A percentile compares a stretch with the other conserved stretches of the same genome.
These are phyloP conservation scores for Starmerella powellii DNA, from an alignment of 805 yeast genomes.

Conservation along the genomic window DNA sequence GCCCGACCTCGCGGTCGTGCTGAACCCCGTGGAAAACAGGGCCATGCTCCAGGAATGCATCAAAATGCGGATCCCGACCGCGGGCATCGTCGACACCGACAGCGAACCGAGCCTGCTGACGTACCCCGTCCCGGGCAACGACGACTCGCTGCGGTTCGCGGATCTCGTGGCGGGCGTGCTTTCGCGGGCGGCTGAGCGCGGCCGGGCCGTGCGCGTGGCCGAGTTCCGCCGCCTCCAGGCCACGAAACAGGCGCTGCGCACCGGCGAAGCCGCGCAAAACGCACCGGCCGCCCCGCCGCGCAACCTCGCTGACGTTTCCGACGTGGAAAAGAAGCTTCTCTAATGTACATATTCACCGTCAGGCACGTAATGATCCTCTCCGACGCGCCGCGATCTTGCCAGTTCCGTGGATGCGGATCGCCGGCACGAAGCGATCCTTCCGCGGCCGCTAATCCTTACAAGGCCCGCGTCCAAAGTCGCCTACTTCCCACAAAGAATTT, in stretches of 20 bases:
- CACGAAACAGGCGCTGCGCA: slow-evolving; percentile 16
- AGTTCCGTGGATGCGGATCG: too few species aligned
- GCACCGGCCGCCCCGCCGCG: neutral
- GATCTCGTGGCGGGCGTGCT: slow-evolving; percentile 72
- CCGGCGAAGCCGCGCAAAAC: slow-evolving; percentile 14
- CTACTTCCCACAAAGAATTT: too few species aligned
- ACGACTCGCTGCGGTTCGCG: slow-evolving; percentile 73
- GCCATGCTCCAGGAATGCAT: slow-evolving; percentile 72
- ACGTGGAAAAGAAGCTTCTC: slow-evolving; percentile 5
- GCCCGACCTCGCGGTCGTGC: slow-evolving; percentile 77
- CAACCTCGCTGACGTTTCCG: slow-evolving; percentile 1
- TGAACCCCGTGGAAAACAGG: slow-evolving; percentile 81
- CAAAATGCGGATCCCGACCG: slow-evolving; percentile 73
- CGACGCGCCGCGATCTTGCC: too few species aligned
- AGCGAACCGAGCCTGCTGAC: slow-evolving; percentile 81
- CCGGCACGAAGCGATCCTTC: too few species aligned
- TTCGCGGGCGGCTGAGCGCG: slow-evolving; percentile 73
- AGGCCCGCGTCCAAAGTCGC: too few species aligned
- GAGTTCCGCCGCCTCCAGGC: slow-evolving; percentile 29
- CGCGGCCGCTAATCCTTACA: too few species aligned
- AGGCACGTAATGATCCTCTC: too few species aligned
- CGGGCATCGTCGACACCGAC: slow-evolving; percentile 89
- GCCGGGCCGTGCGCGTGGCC: slow-evolving; percentile 46
- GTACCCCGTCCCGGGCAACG: slow-evolving; percentile 93
- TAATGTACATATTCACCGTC: slow-evolving; percentile 3